phyloP scores from a whole-genome alignment of 306 rosid genomes.

The Malus domestica region DNA sequence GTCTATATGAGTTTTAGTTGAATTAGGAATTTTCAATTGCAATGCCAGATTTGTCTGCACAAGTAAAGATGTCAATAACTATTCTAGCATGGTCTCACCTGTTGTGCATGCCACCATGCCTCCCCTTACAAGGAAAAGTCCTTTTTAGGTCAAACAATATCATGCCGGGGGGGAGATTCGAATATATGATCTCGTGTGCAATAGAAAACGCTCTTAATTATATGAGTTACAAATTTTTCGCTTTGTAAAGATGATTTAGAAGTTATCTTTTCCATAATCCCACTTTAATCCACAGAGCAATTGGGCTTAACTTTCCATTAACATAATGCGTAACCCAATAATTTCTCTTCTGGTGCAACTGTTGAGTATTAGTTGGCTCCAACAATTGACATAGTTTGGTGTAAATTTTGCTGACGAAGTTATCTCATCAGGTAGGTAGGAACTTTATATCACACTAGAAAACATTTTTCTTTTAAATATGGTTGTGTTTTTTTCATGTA shows the following conservation, averaged over 20 bases:
- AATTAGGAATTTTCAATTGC: neutral
- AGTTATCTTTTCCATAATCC: neutral
- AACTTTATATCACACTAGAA: neutral
- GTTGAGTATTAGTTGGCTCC: slow-evolving; percentile 1
- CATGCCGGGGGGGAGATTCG: neutral
- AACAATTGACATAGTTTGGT: slow-evolving; percentile 4
- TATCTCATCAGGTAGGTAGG: slow-evolving; percentile 6
- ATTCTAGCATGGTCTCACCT: neutral
- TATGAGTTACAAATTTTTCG: too few relatives aligned
- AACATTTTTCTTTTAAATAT: neutral
- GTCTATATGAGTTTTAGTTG: neutral
- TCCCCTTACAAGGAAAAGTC: neutral
- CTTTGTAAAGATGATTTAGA: neutral
- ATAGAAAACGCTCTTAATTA: neutral
- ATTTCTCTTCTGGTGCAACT: neutral
- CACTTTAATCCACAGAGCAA: neutral
- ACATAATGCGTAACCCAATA: neutral
- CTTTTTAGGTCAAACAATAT: neutral
- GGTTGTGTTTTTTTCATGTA: neutral
- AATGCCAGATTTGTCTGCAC: neutral
- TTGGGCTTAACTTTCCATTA: neutral
- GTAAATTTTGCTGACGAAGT: neutral
- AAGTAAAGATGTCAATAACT: neutral
- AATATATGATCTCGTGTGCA: too few relatives aligned
- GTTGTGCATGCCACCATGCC: neutral